phyloP scores from a whole-genome alignment of 768 basidiomycete species.

The Lactarius quietus region DNA sequence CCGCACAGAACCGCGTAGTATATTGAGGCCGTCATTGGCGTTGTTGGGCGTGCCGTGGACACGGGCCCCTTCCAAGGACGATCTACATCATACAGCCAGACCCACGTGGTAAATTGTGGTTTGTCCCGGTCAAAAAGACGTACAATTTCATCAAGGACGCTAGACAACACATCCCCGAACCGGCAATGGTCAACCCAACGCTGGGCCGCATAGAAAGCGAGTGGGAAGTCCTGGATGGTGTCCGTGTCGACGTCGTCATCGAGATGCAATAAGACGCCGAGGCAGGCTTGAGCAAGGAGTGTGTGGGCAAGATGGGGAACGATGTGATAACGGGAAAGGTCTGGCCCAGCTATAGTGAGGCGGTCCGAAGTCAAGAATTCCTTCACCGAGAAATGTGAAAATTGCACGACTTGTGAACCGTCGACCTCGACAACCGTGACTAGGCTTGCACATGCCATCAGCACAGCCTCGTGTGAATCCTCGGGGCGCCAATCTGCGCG shows the following conservation, averaged over 20 bases:
- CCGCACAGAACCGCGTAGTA: conserved; percentile 1
- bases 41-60: not conserved
- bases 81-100: conserved; percentile 1
- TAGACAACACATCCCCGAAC: not conserved
- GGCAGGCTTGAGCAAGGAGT: not conserved
- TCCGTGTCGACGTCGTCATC: not conserved
- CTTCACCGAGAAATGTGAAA: conserved; percentile 1
- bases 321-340: not conserved
- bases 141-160: not conserved
- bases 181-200: not conserved
- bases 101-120: not conserved
- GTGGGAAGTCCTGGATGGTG: not conserved
- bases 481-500: conserved; percentile 4
- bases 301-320: not conserved
- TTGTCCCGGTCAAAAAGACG: not conserved
- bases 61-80: not conserved
- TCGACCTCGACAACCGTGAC: not conserved
- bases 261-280: not conserved
- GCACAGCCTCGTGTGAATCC: not conserved
- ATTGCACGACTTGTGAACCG: not conserved
- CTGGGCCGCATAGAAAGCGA: not conserved
- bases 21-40: not conserved
- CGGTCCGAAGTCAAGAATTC: not conserved
- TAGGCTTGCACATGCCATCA: not conserved
- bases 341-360: not conserved